These are phyloP conservation scores for grape (Vitis vinifera) DNA, from an alignment of 164 flowering plant species.

Conservation along the genomic window DNA sequence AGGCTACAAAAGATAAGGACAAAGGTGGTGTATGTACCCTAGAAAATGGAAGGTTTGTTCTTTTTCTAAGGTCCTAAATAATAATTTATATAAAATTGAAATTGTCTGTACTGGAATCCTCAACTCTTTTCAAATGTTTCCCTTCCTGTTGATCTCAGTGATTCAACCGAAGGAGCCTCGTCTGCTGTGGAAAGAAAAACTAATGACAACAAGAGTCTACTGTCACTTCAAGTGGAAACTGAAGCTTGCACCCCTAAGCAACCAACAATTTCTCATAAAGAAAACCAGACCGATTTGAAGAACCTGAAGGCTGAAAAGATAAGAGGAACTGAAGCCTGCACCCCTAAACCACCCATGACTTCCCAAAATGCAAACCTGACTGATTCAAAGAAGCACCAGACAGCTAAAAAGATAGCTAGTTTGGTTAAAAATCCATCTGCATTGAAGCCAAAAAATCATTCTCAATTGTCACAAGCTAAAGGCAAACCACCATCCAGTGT, in stretches of 20 bases:
- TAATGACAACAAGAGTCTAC: slow-evolving; percentile 15
- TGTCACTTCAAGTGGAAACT: slow-evolving; percentile 10
- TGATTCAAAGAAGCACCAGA: slow-evolving; percentile 42
- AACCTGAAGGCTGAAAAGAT: slow-evolving; percentile 56
- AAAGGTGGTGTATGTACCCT: slow-evolving; percentile 5
- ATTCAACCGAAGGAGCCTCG: background rate
- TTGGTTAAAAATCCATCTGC: slow-evolving; percentile 55
- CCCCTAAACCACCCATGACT: slow-evolving; percentile 49
- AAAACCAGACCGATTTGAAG: slow-evolving; percentile 25
- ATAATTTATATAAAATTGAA: background rate
- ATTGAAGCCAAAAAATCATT: slow-evolving; percentile 44
- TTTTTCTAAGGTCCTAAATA: background rate
- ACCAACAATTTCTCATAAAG: slow-evolving; percentile 25
- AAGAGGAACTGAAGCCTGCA: slow-evolving; percentile 41
- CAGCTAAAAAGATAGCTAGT: slow-evolving; percentile 59
- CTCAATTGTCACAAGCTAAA: slow-evolving; percentile 41
- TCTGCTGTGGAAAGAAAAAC: background rate
- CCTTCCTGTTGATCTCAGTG: background rate
- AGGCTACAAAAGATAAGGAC: slow-evolving; percentile 1
- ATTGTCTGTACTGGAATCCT: background rate
- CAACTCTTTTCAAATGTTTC: background rate
- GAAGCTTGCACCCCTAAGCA: slow-evolving; percentile 71
- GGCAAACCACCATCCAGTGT: slow-evolving; percentile 44
- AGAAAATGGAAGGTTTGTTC: slow-evolving; percentile 35
- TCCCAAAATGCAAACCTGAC: slow-evolving; percentile 22